Evolutionary conservation across 2,329 filamentous ascomycete species (phyloP).

Genomic region (Aspergillus sp.): DNA sequence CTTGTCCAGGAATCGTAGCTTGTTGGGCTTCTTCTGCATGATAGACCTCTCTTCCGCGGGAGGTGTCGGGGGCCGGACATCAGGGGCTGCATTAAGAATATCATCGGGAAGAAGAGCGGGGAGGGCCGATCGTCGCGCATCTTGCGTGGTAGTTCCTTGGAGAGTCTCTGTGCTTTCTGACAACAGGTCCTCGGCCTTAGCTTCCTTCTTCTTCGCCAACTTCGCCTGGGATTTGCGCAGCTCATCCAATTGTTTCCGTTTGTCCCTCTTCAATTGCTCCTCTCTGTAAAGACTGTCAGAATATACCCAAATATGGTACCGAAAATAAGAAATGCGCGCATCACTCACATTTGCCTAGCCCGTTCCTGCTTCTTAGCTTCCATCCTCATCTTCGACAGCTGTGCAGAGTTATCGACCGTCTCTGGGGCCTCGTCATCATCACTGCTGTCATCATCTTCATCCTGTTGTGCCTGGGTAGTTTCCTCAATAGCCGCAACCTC

Average conservation of each 20-base stretch:
- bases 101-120: slow-evolving; percentile 55
- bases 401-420: slow-evolving; percentile 43
- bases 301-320: neutral
- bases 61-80: slow-evolving; percentile 48
- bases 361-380: slow-evolving; percentile 43
- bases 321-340: neutral
- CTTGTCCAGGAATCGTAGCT: slow-evolving; percentile 53
- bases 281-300: slow-evolving; percentile 35
- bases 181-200: slow-evolving; percentile 36
- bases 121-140: slow-evolving; percentile 42
- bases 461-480: slow-evolving; percentile 21
- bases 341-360: slow-evolving; percentile 40
- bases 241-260: slow-evolving; percentile 44
- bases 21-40: slow-evolving; percentile 40
- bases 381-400: slow-evolving; percentile 41
- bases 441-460: slow-evolving; percentile 33
- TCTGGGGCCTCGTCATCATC: slow-evolving; percentile 49
- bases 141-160: slow-evolving; percentile 40
- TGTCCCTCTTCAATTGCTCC: slow-evolving; percentile 42
- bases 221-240: slow-evolving; percentile 44
- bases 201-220: slow-evolving; percentile 32
- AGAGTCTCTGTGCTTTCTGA: slow-evolving; percentile 47
- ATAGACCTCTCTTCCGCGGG: slow-evolving; percentile 37
- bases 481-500: slow-evolving; percentile 24
- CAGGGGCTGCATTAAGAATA: slow-evolving; percentile 51